Evolutionary conservation across 176 grass and related monocot genomes (phyloP).

Genomic region (Neostapfia colusana): DNA sequence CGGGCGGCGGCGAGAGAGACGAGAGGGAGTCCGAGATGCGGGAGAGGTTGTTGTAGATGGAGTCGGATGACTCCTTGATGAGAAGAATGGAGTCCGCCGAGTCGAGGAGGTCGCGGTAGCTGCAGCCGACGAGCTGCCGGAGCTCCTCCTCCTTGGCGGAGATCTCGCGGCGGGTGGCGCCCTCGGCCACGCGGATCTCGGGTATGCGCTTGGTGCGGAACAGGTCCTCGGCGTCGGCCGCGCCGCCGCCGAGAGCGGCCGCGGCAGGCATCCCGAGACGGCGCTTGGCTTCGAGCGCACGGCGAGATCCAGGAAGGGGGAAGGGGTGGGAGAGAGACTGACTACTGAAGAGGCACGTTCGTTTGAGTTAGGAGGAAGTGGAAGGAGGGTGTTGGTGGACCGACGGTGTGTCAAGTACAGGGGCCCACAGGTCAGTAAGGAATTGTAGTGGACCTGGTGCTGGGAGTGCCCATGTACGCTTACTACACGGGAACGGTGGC

Average conservation of each 20-base stretch:
- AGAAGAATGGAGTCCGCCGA: slow-evolving; percentile 90
- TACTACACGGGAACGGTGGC: too few relatives aligned
- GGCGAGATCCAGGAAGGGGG: slow-evolving; percentile 49
- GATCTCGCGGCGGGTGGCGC: slow-evolving; percentile 78
- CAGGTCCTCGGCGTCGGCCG: slow-evolving; percentile 74
- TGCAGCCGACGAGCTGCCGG: slow-evolving; percentile 89
- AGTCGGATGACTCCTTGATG: slow-evolving; percentile 81
- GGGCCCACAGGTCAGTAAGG: neutral
- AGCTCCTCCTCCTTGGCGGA: slow-evolving; percentile 94
- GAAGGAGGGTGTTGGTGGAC: neutral
- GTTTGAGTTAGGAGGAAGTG: neutral
- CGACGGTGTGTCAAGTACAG: neutral
- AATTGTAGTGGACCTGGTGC: neutral
- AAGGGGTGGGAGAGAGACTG: slow-evolving; percentile 13
- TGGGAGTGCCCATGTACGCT: neutral
- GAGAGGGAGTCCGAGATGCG: slow-evolving; percentile 65
- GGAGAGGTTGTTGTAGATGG: slow-evolving; percentile 66
- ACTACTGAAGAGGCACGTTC: slow-evolving; percentile 2
- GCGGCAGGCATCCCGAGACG: slow-evolving; percentile 42
- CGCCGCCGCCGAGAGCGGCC: slow-evolving; percentile 39
- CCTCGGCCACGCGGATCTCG: slow-evolving; percentile 80
- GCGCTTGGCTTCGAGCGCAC: slow-evolving; percentile 18
- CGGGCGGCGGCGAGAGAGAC: slow-evolving; percentile 61
- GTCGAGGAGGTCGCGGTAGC: slow-evolving; percentile 96
- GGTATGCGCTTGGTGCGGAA: slow-evolving; percentile 84